Conservation (phyloP, 306 rosid species). For the Macrotyloma uniflorum region DNA sequence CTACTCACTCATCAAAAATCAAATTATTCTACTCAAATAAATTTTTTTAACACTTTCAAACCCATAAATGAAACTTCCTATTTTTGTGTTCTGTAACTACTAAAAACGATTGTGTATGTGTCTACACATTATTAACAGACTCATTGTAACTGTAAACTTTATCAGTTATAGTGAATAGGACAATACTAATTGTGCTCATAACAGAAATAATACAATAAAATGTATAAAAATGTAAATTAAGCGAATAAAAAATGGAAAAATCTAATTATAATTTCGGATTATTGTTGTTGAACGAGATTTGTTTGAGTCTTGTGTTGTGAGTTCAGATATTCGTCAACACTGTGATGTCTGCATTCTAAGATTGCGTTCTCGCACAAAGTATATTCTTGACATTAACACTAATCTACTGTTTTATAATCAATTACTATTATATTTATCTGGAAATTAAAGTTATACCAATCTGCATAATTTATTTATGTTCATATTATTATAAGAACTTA, state of each 20-base stretch:
- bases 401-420: background rate
- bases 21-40: background rate
- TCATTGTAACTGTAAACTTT: background rate
- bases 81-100: background rate
- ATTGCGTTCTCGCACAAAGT: background rate
- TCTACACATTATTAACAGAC: no score
- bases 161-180: background rate
- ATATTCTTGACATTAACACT: background rate
- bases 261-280: no score
- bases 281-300: background rate
- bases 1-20: background rate
- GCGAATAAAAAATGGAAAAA: no score
- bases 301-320: background rate
- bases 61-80: background rate
- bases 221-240: no score
- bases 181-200: background rate
- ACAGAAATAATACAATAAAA: background rate
- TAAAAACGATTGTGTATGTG: background rate
- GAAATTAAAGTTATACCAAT: background rate
- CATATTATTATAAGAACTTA: background rate
- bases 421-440: background rate
- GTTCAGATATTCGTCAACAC: background rate
- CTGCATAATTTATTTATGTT: background rate
- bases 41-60: background rate
- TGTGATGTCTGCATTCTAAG: background rate